Conservation (phyloP, 2,329 filamentous ascomycete genomes). For the Pseudogymnoascus sp. region DNA sequence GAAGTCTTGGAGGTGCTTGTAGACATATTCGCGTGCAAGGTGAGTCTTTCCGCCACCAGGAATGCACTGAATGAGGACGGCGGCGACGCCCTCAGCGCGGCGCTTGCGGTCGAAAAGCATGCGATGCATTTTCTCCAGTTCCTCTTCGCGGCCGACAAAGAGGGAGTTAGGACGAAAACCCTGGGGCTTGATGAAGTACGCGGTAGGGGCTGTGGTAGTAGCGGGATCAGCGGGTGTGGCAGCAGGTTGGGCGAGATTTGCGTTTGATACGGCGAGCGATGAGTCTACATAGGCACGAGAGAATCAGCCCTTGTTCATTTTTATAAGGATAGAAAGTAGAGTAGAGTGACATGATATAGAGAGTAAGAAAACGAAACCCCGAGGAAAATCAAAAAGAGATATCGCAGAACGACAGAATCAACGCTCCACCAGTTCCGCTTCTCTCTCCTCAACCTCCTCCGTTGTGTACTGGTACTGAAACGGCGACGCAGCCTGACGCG, state of each 20-base stretch:
- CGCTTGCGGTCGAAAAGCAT: slow-evolving; percentile 49
- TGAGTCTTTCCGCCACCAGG: slow-evolving; percentile 63
- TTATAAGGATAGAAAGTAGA: slow-evolving; percentile 11
- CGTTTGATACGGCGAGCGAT: slow-evolving; percentile 21
- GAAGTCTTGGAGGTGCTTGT: slow-evolving; percentile 48
- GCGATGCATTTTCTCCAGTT: slow-evolving; percentile 49
- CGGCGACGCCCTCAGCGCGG: slow-evolving; percentile 48
- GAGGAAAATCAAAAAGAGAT: background rate
- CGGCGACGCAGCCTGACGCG: background rate
- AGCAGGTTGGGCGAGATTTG: slow-evolving; percentile 20
- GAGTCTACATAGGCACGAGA: slow-evolving; percentile 24
- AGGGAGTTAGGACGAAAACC: slow-evolving; percentile 54
- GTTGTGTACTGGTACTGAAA: slow-evolving; percentile 1
- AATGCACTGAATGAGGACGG: slow-evolving; percentile 54
- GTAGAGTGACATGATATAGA: background rate
- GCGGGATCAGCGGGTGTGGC: slow-evolving; percentile 6
- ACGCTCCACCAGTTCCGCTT: slow-evolving; percentile 18
- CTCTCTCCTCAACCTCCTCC: slow-evolving; percentile 22
- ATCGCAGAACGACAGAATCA: slow-evolving; percentile 6
- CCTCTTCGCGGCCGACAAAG: slow-evolving; percentile 51
- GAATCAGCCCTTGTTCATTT: slow-evolving; percentile 24
- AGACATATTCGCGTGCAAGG: slow-evolving; percentile 59
- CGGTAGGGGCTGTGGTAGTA: slow-evolving; percentile 12
- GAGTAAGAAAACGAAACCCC: background rate
- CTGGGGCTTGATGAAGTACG: slow-evolving; percentile 39